Evolutionary conservation across 1,284 basidiomycete species (phyloP).

Genomic region (Moesziomyces parantarcticus): DNA sequence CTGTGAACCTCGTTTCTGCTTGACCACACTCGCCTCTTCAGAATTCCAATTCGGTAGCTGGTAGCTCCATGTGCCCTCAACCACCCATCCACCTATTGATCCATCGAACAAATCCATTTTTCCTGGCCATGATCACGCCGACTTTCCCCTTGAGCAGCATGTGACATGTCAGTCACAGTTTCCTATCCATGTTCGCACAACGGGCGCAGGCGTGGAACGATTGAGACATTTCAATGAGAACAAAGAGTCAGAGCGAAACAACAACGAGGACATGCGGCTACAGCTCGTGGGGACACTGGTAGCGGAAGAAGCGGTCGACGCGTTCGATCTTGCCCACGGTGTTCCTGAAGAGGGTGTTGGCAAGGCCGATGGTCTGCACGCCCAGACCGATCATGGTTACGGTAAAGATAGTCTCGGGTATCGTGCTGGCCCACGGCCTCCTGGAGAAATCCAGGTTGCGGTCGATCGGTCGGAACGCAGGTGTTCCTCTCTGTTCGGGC

Average conservation of each 20-base stretch:
- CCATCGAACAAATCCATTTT: too few relatives aligned
- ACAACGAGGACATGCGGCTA: background rate
- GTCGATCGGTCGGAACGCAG: constrained; percentile 15
- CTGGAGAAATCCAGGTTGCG: constrained; percentile 1
- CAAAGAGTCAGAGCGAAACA: background rate
- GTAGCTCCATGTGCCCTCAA: too few relatives aligned
- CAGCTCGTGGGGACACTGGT: constrained; percentile 16
- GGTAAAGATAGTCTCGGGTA: constrained; percentile 15
- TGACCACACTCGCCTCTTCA: background rate
- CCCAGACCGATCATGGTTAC: constrained; percentile 19
- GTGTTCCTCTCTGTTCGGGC: constrained; percentile 15
- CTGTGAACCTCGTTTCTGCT: background rate
- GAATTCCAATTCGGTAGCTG: constrained; percentile 25
- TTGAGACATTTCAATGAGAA: background rate
- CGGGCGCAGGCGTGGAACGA: background rate
- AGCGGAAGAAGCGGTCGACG: constrained; percentile 12
- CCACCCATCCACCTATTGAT: too few relatives aligned
- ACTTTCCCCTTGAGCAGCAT: too few relatives aligned
- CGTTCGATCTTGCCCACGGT: constrained; percentile 10
- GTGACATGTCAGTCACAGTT: too few relatives aligned
- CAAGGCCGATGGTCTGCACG: constrained; percentile 16
- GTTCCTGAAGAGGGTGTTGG: constrained; percentile 16
- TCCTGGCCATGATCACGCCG: too few relatives aligned
- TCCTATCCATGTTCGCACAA: too few relatives aligned
- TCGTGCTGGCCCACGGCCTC: constrained; percentile 17